phyloP scores from a whole-genome alignment of 106 monocot genomes.

The Dendrobium officinale region DNA sequence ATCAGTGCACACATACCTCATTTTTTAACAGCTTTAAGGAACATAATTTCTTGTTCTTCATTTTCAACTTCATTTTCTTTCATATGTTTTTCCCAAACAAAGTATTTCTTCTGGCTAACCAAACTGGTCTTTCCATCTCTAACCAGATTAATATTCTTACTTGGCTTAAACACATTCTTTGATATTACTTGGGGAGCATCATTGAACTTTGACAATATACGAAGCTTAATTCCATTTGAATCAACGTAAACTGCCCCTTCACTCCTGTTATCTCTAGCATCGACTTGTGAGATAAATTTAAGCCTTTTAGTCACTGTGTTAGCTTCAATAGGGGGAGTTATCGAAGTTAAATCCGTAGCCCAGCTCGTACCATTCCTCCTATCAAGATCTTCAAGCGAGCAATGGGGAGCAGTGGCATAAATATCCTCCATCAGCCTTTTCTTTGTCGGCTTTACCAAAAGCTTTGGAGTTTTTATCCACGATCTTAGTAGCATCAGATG shows the following conservation, averaged over 20 bases:
- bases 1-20: constrained; percentile 12
- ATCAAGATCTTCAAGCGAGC: constrained; percentile 75
- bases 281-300: constrained; percentile 11
- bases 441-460: constrained; percentile 48
- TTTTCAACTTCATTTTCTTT: constrained; percentile 14
- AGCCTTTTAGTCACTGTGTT: constrained; percentile 22
- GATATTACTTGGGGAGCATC: not conserved
- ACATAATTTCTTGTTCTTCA: constrained; percentile 18
- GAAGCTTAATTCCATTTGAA: constrained; percentile 61
- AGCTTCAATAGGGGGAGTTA: constrained; percentile 3
- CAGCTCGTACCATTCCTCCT: constrained; percentile 70
- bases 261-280: constrained; percentile 8
- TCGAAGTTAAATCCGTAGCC: constrained; percentile 30
- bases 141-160: constrained; percentile 6
- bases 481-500: constrained; percentile 12
- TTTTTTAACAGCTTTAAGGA: constrained; percentile 10
- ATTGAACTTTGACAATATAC: constrained; percentile 54
- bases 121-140: not conserved
- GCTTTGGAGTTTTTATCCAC: constrained; percentile 2
- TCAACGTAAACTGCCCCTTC: constrained; percentile 53
- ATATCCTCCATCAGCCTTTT: constrained; percentile 72
- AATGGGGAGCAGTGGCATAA: constrained; percentile 37
- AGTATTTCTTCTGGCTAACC: constrained; percentile 2
- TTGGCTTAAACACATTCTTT: constrained; percentile 10
- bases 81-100: not conserved